phyloP scores from a whole-genome alignment of 208 protist species.

The Phytomonas francai region DNA sequence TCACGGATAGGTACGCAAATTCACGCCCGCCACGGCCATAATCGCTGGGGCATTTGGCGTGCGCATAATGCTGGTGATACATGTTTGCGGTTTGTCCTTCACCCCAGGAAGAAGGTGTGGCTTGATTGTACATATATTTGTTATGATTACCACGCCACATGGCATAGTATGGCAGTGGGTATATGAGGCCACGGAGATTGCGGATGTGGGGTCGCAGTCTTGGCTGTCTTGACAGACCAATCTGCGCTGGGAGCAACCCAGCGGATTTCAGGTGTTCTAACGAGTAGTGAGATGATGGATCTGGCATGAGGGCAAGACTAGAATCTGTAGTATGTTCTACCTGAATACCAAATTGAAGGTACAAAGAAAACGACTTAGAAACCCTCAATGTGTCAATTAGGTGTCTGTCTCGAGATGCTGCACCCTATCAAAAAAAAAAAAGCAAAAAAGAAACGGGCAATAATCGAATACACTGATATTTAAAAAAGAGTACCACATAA shows the following conservation, averaged over 20 bases:
- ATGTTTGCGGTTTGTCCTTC: constrained; percentile 67
- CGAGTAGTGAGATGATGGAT: constrained; percentile 58
- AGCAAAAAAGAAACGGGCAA: too few species aligned
- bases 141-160: constrained; percentile 90
- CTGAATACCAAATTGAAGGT: too few species aligned
- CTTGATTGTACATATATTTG: constrained; percentile 81
- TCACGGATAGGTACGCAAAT: constrained; percentile 70
- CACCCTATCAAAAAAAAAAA: too few species aligned
- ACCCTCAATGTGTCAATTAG: too few species aligned
- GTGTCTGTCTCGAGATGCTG: too few species aligned
- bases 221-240: constrained; percentile 71
- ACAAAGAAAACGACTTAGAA: too few species aligned
- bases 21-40: constrained; percentile 83
- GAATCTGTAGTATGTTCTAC: too few species aligned
- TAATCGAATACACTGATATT: too few species aligned
- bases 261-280: constrained; percentile 48
- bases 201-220: constrained; percentile 68
- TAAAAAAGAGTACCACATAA: too few species aligned
- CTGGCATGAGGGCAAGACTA: constrained; percentile 14
- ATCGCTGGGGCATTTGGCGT: constrained; percentile 87
- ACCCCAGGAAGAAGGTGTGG: constrained; percentile 67
- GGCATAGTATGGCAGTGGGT: constrained; percentile 83
- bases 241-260: constrained; percentile 55
- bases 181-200: constrained; percentile 55
- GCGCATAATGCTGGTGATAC: constrained; percentile 87